These are phyloP conservation scores for Austroboletus rostrupii DNA, from an alignment of 1,284 basidiomycete genomes.

Conservation along the genomic window DNA sequence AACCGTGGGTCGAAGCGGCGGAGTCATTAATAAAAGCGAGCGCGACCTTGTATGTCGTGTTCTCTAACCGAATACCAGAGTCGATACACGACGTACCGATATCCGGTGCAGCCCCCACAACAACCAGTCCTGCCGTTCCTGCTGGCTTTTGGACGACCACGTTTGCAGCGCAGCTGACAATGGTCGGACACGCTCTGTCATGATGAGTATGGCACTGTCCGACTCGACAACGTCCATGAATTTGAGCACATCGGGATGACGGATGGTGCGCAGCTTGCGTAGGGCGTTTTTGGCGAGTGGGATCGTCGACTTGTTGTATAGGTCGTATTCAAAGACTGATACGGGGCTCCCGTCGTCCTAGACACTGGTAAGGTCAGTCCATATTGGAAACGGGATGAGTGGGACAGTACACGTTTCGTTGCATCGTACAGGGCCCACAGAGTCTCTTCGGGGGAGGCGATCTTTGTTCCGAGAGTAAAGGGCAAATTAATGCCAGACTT, in stretches of 20 bases:
- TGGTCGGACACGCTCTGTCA: conserved; percentile 89
- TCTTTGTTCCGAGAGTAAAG: conserved; percentile 80
- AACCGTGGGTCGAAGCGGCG: conserved; percentile 85
- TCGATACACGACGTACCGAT: conserved; percentile 49
- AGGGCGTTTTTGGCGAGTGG: conserved; percentile 89
- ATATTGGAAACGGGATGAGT: conserved; percentile 6
- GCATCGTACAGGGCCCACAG: conserved; percentile 89
- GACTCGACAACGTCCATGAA: conserved; percentile 93
- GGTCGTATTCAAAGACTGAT: conserved; percentile 89
- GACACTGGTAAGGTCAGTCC: conserved; percentile 21
- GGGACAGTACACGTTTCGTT: conserved; percentile 69
- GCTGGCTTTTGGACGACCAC: conserved; percentile 60
- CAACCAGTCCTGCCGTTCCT: conserved; percentile 82
- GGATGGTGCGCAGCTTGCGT: conserved; percentile 84
- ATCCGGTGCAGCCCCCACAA: conserved; percentile 92
- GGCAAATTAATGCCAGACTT: conserved; percentile 89
- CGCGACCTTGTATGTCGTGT: conserved; percentile 58
- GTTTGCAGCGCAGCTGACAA: conserved; percentile 63
- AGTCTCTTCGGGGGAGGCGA: conserved; percentile 60
- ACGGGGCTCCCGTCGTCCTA: conserved; percentile 85
- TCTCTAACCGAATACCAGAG: conserved; percentile 8
- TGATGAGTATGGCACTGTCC: conserved; percentile 84
- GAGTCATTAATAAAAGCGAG: conserved; percentile 89
- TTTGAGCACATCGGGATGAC: conserved; percentile 94
- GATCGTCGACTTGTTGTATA: conserved; percentile 56